Base-by-base conservation (phyloP, 2,329 filamentous ascomycete species). In the Claviceps quebecensis region DNA sequence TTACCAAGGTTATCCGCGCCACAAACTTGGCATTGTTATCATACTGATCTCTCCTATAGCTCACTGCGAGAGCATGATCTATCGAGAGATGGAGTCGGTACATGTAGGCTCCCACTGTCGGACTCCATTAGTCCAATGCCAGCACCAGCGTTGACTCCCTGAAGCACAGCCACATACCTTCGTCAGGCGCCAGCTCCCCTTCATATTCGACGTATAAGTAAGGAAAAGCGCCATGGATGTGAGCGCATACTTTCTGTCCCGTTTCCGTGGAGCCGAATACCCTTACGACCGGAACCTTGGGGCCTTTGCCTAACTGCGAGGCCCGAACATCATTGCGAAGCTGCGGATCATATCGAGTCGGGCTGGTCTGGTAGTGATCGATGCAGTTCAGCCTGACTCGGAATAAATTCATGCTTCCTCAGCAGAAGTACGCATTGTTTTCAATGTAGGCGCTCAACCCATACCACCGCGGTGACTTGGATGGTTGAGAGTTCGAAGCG, bases 191-290 rank as follows among this genome's bases (percentile, higher is more conserved):
- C 54, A 93, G 66, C 58, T 77, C 77, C 22, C 86, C 89, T 47
- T 76, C 72, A 65, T 95, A 95, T 65, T 91, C 84, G 52, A 98
- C 74, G 64, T 89, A 97, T n/a, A 97, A 72, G 63, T 98, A 98
- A 1, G 93, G 93, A 60, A 98, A 90, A 22, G 87, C 89, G 54
- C 94, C 93, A 67, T 97, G 93, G 52, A 98, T 81, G 70, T 98
- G 93, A 34, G 87, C 87, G 69, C 93, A 96, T 16, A 96, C 88
- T 63, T 94, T 96, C 68, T 97, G 90, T 0, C 93, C 93, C 0
- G 88, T 93, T 65, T 95, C 88, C 1, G 91, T 96, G 3, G 89
- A 83, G 1, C 93, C 93, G 68, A 97, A 98, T 11, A 94, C 78
- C 57, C 93, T 81, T 54, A 98, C 82, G 11, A 97, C 80, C 0